Evolutionary conservation across 164 flowering plant genomes (phyloP), one percentile per base, ranked within the genome.

Genomic region (Houttuynia cordata): DNA sequence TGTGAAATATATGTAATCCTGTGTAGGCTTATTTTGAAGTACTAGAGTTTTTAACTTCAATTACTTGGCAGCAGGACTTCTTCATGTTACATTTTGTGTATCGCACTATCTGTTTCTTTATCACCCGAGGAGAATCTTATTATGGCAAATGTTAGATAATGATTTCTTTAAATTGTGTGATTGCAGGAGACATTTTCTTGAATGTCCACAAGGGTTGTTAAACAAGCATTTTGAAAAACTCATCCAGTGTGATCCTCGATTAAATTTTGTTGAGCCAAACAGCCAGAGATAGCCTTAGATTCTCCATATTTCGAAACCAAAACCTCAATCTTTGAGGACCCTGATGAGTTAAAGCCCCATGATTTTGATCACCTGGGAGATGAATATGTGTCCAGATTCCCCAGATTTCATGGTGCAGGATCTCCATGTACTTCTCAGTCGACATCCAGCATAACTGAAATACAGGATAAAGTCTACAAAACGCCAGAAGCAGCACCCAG

Each of bases 201-300:
- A 85, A 70, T 81, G 84, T 61, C 88, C 90, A 10, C 85, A 75
- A 62, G 97, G 96, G 7, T 56, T 82, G 65, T 70, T 91, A 56
- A 75, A 59, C 68, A 91, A 81, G 75, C 94, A 86, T 70, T 86
- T 86, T 64, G 97, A 91, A 66, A 91, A 86, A 80, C 81, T 91
- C 53, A 78, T 88, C 60, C 94, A 88, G 66, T 83, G 90, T 75
- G 97, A 91, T 66, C 73, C 68, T 68, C 91, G 94, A 24, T 82
- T 88, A 23, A 80, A 78, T 63, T n/a, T 71, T 74, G 71, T 70
- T 90, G 62, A 73, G 72, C 63, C 71, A 61, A n/a, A 21, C 66
- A 56, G 53, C 61, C 60, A 56, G 89, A 84, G 53, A 74, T 78
- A 25, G 71, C 61, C 49, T 61, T 88, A 70, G 91, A 86, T 24